Evolutionary conservation across 2,329 filamentous ascomycete genomes (phyloP).

Genomic region (Thelonectria discophora): DNA sequence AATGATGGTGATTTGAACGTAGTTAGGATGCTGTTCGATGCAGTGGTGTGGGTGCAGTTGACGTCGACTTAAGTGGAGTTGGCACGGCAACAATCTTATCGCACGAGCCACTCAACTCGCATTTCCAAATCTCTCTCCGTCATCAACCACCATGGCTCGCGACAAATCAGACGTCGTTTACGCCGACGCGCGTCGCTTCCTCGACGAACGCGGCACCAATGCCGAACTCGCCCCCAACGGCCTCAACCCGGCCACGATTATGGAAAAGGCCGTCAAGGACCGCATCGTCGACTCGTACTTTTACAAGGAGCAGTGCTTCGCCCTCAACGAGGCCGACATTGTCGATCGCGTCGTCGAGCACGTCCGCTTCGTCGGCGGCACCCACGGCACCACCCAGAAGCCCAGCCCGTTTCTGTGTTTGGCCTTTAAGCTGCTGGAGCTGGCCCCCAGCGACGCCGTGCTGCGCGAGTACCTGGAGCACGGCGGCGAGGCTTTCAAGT

Average conservation of each 20-base stretch:
- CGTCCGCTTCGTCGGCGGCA: slow-evolving; percentile 86
- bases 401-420: slow-evolving; percentile 94
- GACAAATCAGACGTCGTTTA: slow-evolving; percentile 65
- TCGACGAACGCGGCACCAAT: slow-evolving; percentile 88
- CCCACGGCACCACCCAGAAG: slow-evolving; percentile 83
- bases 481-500: slow-evolving; percentile 81
- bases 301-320: slow-evolving; percentile 99
- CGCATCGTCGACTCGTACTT: slow-evolving; percentile 96
- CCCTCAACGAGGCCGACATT: slow-evolving; percentile 82
- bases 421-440: slow-evolving; percentile 91
- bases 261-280: slow-evolving; percentile 95
- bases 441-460: slow-evolving; percentile 81
- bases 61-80: slow-evolving; percentile 49
- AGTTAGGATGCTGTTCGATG: not conserved
- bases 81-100: slow-evolving; percentile 58
- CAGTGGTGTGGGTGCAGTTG: no score
- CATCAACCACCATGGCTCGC: slow-evolving; percentile 46
- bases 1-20: not conserved
- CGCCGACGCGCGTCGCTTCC: slow-evolving; percentile 82
- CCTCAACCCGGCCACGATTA: slow-evolving; percentile 92
- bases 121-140: slow-evolving; percentile 29
- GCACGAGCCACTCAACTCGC: slow-evolving; percentile 15
- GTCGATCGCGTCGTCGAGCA: slow-evolving; percentile 89
- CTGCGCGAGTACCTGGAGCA: slow-evolving; percentile 81
- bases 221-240: slow-evolving; percentile 82